These are phyloP conservation scores for Cicer yamashitae DNA, from an alignment of 306 rosid species.

Conservation along the genomic window DNA sequence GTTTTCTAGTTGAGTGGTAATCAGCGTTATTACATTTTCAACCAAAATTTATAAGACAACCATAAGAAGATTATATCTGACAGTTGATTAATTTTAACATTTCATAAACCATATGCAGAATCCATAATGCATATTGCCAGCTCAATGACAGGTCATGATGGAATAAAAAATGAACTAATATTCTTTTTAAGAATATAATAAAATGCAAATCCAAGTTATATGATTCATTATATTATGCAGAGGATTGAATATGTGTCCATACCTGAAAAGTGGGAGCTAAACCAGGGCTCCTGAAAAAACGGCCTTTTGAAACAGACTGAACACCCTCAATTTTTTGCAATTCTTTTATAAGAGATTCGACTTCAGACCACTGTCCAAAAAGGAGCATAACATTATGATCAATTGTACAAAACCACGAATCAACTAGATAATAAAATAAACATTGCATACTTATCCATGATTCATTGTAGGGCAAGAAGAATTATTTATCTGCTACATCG, in stretches of 20 bases:
- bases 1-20: constrained; percentile 19
- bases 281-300: constrained; percentile 91
- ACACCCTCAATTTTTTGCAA: constrained; percentile 76
- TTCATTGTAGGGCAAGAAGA: constrained; percentile 32
- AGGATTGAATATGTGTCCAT: constrained; percentile 15
- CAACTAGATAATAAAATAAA: constrained; percentile 31
- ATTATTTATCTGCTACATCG: constrained; percentile 21
- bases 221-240: constrained; percentile 31
- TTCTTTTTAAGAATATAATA: constrained; percentile 26
- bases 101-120: constrained; percentile 11
- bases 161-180: constrained; percentile 26
- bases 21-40: neutral
- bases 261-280: constrained; percentile 99
- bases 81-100: constrained; percentile 11
- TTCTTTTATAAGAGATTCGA: constrained; percentile 77
- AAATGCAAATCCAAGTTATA: constrained; percentile 26
- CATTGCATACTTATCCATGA: constrained; percentile 18
- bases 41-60: neutral
- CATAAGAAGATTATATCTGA: constrained; percentile 3
- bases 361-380: constrained; percentile 86
- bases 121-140: constrained; percentile 27
- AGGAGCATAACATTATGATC: constrained; percentile 31
- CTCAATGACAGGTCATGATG: constrained; percentile 12
- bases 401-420: constrained; percentile 28
- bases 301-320: constrained; percentile 81